Percentiles rank a stretch among this genome's conserved stretches.
These are phyloP conservation scores for Nannizziopsis barbatae DNA, from an alignment of 2,329 filamentous ascomycete genomes.

Conservation along the genomic window DNA sequence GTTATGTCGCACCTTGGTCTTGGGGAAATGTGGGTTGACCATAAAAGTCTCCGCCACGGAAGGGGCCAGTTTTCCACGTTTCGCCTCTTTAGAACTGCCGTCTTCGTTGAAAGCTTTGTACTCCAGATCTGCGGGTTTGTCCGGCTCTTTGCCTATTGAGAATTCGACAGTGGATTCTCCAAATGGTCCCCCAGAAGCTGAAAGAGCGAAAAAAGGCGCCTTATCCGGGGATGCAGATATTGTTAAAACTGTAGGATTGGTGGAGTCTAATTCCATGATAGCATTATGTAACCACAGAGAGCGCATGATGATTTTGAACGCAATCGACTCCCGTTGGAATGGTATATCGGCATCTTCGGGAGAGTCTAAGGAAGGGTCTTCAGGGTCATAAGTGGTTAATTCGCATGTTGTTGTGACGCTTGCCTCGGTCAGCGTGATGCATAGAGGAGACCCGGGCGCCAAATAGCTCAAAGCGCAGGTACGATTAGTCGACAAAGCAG, in stretches of 20 bases:
- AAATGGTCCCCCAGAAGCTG: constrained; percentile 49
- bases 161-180: constrained; percentile 53
- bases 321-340: constrained; percentile 65
- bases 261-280: constrained; percentile 45
- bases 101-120: constrained; percentile 30
- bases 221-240: constrained; percentile 50
- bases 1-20: constrained; percentile 57
- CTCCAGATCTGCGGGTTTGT: constrained; percentile 19
- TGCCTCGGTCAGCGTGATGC: constrained; percentile 73
- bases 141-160: constrained; percentile 36
- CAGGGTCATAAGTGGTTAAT: constrained; percentile 74
- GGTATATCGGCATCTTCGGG: constrained; percentile 51
- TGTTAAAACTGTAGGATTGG: constrained; percentile 61
- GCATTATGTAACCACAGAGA: constrained; percentile 42
- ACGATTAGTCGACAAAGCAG: constrained; percentile 69
- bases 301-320: constrained; percentile 93
- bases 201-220: constrained; percentile 63
- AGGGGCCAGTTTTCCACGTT: constrained; percentile 30
- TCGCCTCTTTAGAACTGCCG: constrained; percentile 26
- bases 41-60: constrained; percentile 42
- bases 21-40: constrained; percentile 47
- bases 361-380: constrained; percentile 49
- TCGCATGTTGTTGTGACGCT: constrained; percentile 83
- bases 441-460: constrained; percentile 63
- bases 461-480: constrained; percentile 75